phyloP scores from a whole-genome alignment of 192 early-diverging fungal species.

The Entomortierella lignicola region DNA sequence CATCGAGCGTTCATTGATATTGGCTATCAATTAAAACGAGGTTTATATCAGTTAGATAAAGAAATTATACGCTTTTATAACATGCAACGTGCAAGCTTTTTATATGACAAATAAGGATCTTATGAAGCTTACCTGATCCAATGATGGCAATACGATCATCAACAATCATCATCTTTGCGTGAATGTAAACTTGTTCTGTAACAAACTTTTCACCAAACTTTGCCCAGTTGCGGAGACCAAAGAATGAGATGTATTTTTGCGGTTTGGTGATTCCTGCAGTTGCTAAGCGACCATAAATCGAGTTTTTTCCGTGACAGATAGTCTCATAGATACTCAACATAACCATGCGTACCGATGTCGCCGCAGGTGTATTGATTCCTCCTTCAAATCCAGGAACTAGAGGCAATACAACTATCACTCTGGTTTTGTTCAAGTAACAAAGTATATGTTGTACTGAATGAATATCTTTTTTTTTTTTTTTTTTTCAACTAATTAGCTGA shows the following conservation, averaged over 20 bases:
- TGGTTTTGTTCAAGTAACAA: constrained; percentile 55
- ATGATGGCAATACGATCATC: constrained; percentile 85
- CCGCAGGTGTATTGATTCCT: constrained; percentile 74
- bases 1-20: constrained; percentile 91
- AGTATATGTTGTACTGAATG: too few relatives aligned
- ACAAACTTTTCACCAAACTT: constrained; percentile 63
- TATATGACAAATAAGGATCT: too few relatives aligned
- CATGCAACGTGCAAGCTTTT: too few relatives aligned
- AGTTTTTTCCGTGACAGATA: constrained; percentile 75
- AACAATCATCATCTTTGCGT: constrained; percentile 90
- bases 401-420: constrained; percentile 81
- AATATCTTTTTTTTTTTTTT: too few relatives aligned
- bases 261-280: constrained; percentile 63
- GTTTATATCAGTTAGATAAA: neutral
- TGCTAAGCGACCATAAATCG: constrained; percentile 64
- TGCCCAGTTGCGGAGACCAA: constrained; percentile 62
- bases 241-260: constrained; percentile 71
- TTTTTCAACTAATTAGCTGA: too few relatives aligned
- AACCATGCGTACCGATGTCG: constrained; percentile 76
- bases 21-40: constrained; percentile 57
- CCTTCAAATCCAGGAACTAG: constrained; percentile 84
- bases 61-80: too few relatives aligned
- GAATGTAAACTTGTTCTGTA: constrained; percentile 89
- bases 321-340: constrained; percentile 65
- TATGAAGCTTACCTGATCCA: constrained; percentile 65